These are phyloP conservation scores for Aspergillus coremiiformis DNA, from an alignment of 495 filamentous ascomycete genomes.

Conservation along the genomic window DNA sequence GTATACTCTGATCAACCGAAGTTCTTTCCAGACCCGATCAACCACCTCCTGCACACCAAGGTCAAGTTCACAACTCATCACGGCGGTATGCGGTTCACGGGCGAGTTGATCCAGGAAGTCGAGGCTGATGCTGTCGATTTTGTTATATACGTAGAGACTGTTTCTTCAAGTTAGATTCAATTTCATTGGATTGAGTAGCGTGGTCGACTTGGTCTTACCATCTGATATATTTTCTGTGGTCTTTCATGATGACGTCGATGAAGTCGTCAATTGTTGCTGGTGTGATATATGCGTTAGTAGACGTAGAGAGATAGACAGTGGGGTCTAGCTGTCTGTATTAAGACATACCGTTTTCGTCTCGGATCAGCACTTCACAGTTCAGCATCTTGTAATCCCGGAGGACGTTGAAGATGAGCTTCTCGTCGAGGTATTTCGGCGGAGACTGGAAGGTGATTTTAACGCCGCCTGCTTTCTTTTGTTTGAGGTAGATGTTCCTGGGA, in stretches of 20 bases:
- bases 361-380: constrained; percentile 91
- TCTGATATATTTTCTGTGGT: constrained; percentile 96
- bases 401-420: constrained; percentile 97
- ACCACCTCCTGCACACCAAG: constrained; percentile 95
- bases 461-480: constrained; percentile 90
- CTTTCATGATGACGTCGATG: constrained; percentile 99
- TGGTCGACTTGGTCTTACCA: constrained; percentile 35
- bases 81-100: constrained; percentile 83
- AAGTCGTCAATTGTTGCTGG: constrained; percentile 95
- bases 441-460: constrained; percentile 97
- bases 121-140: constrained; percentile 92
- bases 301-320: not conserved
- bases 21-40: constrained; percentile 90
- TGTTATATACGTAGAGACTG: constrained; percentile 99
- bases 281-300: not conserved
- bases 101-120: constrained; percentile 90
- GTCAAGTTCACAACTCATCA: constrained; percentile 98
- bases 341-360: constrained; percentile 73
- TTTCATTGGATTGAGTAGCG: not conserved
- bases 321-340: not conserved
- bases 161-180: constrained; percentile 2
- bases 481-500: constrained; percentile 92
- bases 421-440: constrained; percentile 83
- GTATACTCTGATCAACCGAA: constrained; percentile 86
- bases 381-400: constrained; percentile 97